These are phyloP conservation scores for Penicillium sp. DNA, from an alignment of 2,329 filamentous ascomycete species.

Conservation along the genomic window DNA sequence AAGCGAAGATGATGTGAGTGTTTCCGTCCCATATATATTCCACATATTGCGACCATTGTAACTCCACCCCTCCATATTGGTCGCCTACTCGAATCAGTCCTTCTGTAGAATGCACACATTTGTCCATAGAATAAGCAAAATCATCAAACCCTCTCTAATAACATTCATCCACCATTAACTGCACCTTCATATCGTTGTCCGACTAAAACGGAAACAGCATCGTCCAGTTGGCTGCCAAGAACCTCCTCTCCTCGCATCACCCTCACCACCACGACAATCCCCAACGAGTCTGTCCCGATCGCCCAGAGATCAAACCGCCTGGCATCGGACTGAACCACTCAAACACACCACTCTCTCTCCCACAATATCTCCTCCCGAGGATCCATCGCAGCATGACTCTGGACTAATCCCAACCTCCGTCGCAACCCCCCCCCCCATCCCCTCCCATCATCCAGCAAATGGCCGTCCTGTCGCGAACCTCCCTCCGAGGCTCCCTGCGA, in stretches of 20 bases:
- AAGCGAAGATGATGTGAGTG: no score
- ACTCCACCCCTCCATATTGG: background rate
- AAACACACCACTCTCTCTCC: background rate
- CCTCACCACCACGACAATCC: slow-evolving; percentile 15
- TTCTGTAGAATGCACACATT: background rate
- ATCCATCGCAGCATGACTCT: slow-evolving; percentile 31
- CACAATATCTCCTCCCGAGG: slow-evolving; percentile 14
- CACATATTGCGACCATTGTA: background rate
- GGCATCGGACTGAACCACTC: background rate
- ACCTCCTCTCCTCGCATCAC: slow-evolving; percentile 8
- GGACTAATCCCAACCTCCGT: slow-evolving; percentile 20
- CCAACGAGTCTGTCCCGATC: slow-evolving; percentile 10
- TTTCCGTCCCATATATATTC: no score
- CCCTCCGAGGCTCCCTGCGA: slow-evolving; percentile 44
- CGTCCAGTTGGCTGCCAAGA: slow-evolving; percentile 21
- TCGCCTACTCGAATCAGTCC: background rate
- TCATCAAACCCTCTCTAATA: background rate
- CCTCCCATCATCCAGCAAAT: slow-evolving; percentile 32
- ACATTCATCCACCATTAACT: background rate
- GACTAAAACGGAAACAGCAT: slow-evolving; percentile 5
- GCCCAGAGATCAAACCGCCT: slow-evolving; percentile 7
- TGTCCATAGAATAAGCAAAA: background rate
- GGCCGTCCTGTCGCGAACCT: slow-evolving; percentile 43
- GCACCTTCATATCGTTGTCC: background rate
- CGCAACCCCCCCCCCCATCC: slow-evolving; percentile 1